These are phyloP conservation scores for Bipolaris bicolor DNA, from an alignment of 2,329 filamentous ascomycete genomes.

Conservation along the genomic window DNA sequence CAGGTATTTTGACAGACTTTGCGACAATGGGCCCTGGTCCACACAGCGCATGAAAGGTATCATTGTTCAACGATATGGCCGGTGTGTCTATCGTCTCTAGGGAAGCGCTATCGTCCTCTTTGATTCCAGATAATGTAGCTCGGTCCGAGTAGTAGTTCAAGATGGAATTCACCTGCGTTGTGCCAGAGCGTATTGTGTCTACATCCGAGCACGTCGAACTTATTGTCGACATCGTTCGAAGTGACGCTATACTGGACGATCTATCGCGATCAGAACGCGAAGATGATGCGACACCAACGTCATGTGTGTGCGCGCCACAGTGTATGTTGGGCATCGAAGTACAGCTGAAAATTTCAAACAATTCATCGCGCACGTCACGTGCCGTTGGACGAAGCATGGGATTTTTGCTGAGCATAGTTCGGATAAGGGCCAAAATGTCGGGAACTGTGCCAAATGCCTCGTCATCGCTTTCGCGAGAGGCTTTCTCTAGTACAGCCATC, in stretches of 20 bases:
- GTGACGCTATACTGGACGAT: conserved; percentile 37
- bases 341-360: conserved; percentile 41
- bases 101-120: conserved; percentile 40
- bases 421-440: conserved; percentile 50
- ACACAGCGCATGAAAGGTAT: conserved; percentile 24
- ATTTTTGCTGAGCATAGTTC: conserved; percentile 52
- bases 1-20: conserved; percentile 21
- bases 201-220: conserved; percentile 35
- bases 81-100: conserved; percentile 33
- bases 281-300: conserved; percentile 32
- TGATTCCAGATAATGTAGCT: conserved; percentile 37
- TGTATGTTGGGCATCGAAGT: conserved; percentile 44
- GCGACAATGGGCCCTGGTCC: conserved; percentile 28
- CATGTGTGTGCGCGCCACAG: conserved; percentile 43
- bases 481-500: conserved; percentile 67
- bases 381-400: conserved; percentile 52
- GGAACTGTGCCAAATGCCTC: conserved; percentile 50
- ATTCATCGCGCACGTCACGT: conserved; percentile 49
- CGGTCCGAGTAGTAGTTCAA: conserved; percentile 42
- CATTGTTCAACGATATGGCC: conserved; percentile 13
- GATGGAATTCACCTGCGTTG: conserved; percentile 37
- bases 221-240: conserved; percentile 39
- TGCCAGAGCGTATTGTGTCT: conserved; percentile 39
- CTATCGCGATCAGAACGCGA: conserved; percentile 36
- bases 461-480: conserved; percentile 55